Evolutionary conservation across 2,329 filamentous ascomycete genomes (phyloP), one percentile per base, ranked within the genome.

Genomic region (Apiospora sp.): DNA sequence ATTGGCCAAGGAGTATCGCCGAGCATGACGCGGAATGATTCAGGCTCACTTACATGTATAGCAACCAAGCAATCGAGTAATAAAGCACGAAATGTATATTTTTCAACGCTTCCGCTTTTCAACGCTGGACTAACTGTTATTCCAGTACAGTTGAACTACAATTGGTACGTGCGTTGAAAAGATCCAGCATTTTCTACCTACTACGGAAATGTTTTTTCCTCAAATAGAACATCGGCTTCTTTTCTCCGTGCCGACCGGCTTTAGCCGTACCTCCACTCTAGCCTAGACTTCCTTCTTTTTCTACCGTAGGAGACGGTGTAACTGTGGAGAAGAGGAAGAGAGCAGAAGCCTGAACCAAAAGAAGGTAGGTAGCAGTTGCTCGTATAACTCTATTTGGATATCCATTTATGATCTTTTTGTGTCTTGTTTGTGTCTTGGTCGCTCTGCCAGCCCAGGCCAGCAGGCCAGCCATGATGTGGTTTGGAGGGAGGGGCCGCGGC

Each of bases 171-270:
- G n/a, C n/a, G n/a, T n/a, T n/a, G n/a, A n/a, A n/a, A n/a, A n/a
- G n/a, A n/a, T n/a, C n/a, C n/a, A n/a, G n/a, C n/a, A n/a, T n/a
- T n/a, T n/a, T n/a, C n/a, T n/a, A n/a, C n/a, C 2, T 2, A 30
- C 27, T 30, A 30, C 27, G 27, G 27, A 64, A 41, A 41, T 41
- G 58, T 64, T 41, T 64, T 64, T 64, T 64, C 58, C 58, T 41
- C 10, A 64, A 64, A 6, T 41, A 64, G 58, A 64, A 4, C 58
- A 64, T 22, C 58, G 58, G 58, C 58, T 1, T 37, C 22, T n/a
- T 41, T 64, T 64, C 58, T 64, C 58, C 58, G 58, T 41, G 22
- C 58, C 58, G 58, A 12, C 58, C 58, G 58, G 34, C 58, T 41
- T 37, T 64, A 64, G 58, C 58, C 58, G 58, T 14, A 16, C 58